Evolutionary conservation across 495 filamentous ascomycete genomes (phyloP).

Genomic region (Xylaria intraflava): DNA sequence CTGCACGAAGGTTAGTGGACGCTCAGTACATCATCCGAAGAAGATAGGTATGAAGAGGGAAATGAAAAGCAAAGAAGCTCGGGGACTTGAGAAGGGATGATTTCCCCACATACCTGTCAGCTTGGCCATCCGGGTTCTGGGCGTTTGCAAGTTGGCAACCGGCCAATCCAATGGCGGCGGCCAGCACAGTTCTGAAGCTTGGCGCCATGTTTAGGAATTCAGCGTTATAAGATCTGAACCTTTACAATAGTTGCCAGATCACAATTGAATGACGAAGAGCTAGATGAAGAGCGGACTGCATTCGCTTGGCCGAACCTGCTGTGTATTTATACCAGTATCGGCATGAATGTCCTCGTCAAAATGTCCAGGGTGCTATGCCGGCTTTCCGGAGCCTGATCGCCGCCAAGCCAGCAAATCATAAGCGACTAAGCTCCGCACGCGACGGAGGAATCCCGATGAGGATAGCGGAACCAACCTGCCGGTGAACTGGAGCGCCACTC

Average conservation of each 20-base stretch:
- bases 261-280: background rate
- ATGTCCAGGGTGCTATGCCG: background rate
- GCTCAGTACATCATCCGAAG: background rate
- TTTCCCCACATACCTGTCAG: slow-evolving; percentile 5
- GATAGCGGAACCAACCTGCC: slow-evolving; percentile 7
- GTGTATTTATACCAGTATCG: background rate
- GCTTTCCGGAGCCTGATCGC: background rate
- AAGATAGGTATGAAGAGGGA: background rate
- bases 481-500: background rate
- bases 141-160: slow-evolving; percentile 4
- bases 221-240: background rate
- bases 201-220: slow-evolving; percentile 2
- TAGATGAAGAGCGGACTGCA: background rate
- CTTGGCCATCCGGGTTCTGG: slow-evolving; percentile 7
- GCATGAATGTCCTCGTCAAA: background rate
- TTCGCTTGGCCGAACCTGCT: background rate
- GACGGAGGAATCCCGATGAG: slow-evolving; percentile 5
- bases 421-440: background rate
- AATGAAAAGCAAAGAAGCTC: background rate
- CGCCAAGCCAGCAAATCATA: background rate
- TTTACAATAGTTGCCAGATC: background rate
- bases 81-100: background rate
- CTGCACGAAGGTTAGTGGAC: slow-evolving; percentile 2
- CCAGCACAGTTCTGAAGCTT: slow-evolving; percentile 8
- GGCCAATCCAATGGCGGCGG: background rate